These are phyloP conservation scores for Globisporangium yorkense DNA, from an alignment of 352 stramenopile genomes.

Conservation along the genomic window DNA sequence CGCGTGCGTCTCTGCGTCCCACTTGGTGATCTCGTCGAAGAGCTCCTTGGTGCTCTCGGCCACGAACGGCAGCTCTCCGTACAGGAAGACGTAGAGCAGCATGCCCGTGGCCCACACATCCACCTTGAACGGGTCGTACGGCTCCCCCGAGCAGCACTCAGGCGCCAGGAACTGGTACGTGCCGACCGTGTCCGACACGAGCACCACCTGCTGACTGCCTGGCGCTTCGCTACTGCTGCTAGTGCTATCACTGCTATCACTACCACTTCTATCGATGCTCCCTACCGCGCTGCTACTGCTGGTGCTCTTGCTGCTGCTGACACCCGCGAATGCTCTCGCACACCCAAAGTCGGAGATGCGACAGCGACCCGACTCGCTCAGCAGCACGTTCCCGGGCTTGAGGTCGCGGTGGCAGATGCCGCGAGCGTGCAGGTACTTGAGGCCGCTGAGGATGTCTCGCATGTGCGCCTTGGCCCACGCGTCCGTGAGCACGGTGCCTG, in stretches of 20 bases:
- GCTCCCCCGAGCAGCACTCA: constrained; percentile 81
- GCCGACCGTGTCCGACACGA: constrained; percentile 76
- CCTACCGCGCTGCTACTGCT: not conserved
- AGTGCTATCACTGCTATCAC: not conserved
- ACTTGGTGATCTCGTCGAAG: constrained; percentile 67
- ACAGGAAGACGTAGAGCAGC: constrained; percentile 84
- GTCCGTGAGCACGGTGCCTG: constrained; percentile 45
- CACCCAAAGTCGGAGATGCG: constrained; percentile 88
- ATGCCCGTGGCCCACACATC: constrained; percentile 86
- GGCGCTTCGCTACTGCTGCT: not conserved
- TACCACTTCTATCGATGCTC: not conserved
- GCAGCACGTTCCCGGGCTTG: constrained; percentile 87
- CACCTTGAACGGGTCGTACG: constrained; percentile 76
- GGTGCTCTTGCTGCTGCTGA: not conserved
- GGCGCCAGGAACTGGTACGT: constrained; percentile 89
- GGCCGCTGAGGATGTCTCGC: constrained; percentile 66
- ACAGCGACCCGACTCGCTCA: constrained; percentile 73
- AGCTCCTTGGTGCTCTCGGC: constrained; percentile 64
- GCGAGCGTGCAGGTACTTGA: constrained; percentile 73
- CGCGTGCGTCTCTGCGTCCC: constrained; percentile 26
- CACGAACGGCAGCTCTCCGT: constrained; percentile 74
- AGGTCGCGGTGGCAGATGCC: constrained; percentile 87
- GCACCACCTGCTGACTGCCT: constrained; percentile 3
- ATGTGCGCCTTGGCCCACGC: constrained; percentile 57
- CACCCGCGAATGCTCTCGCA: constrained; percentile 31